Evolutionary conservation across 2,329 filamentous ascomycete genomes (phyloP).

Genomic region (Trichoderma koningiopsis): DNA sequence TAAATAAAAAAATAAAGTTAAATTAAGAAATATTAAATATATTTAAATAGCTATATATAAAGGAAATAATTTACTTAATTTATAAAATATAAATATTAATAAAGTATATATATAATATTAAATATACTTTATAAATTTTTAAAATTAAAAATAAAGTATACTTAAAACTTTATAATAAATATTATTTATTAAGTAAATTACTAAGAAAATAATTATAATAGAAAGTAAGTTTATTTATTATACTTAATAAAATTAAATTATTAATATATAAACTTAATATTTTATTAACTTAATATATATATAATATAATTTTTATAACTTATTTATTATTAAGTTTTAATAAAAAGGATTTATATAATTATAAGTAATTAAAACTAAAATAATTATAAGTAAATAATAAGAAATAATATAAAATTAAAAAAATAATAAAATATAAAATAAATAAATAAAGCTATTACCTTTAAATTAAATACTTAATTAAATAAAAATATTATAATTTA

Average conservation of each 20-base stretch:
- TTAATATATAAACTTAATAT: too few relatives aligned
- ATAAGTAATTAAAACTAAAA: neutral
- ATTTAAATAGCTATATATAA: neutral
- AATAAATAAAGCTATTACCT: neutral
- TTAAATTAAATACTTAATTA: neutral
- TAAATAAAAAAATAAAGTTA: neutral
- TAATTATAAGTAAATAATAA: neutral
- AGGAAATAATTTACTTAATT: neutral
- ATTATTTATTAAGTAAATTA: too few relatives aligned
- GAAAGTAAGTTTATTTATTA: neutral
- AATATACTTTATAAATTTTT: neutral
- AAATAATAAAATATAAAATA: neutral
- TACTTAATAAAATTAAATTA: neutral
- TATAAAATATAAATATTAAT: neutral
- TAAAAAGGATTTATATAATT: too few relatives aligned
- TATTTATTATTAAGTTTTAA: too few relatives aligned
- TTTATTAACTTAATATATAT: too few relatives aligned
- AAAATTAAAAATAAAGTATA: neutral
- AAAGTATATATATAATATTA: neutral
- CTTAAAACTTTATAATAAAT: too few relatives aligned
- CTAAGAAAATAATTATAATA: too few relatives aligned
- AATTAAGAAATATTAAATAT: neutral
- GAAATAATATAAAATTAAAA: neutral
- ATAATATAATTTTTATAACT: too few relatives aligned
- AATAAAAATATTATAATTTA: neutral